Evolutionary conservation across 495 filamentous ascomycete species (phyloP).

Genomic region (Podospora fimiseda): DNA sequence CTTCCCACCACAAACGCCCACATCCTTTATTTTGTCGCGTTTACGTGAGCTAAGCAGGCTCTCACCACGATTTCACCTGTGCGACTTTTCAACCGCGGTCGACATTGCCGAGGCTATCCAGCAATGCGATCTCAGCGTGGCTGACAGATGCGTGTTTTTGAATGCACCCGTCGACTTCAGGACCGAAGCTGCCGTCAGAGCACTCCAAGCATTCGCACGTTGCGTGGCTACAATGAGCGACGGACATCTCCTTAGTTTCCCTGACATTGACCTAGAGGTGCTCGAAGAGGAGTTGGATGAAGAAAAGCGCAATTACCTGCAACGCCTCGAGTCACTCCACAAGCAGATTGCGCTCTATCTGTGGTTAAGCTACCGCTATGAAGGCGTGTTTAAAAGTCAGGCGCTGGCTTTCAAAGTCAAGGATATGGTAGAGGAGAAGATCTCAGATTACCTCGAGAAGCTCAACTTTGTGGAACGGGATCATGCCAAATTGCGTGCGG

Average conservation of each 20-base stretch:
- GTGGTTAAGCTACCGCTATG: slow-evolving; percentile 71
- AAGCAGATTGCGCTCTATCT: slow-evolving; percentile 76
- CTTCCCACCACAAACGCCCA: slow-evolving; percentile 68
- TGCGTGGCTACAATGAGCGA: slow-evolving; percentile 59
- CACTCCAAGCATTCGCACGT: slow-evolving; percentile 54
- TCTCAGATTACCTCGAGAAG: slow-evolving; percentile 56
- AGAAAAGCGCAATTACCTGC: slow-evolving; percentile 49
- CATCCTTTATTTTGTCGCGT: slow-evolving; percentile 68
- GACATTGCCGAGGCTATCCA: slow-evolving; percentile 65
- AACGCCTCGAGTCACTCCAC: slow-evolving; percentile 67
- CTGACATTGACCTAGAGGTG: slow-evolving; percentile 56
- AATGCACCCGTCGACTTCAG: slow-evolving; percentile 52
- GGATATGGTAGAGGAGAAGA: slow-evolving; percentile 66
- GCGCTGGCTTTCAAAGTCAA: slow-evolving; percentile 76
- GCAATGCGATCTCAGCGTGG: slow-evolving; percentile 53
- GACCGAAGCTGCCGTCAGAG: slow-evolving; percentile 28
- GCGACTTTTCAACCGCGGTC: slow-evolving; percentile 51
- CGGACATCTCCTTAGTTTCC: slow-evolving; percentile 61
- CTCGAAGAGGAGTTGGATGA: slow-evolving; percentile 43
- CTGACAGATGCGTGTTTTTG: slow-evolving; percentile 70
- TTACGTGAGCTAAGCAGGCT: slow-evolving; percentile 58
- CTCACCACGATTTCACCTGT: slow-evolving; percentile 66
- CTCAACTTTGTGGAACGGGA: slow-evolving; percentile 18
- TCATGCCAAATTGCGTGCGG: slow-evolving; percentile 11
- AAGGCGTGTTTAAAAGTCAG: slow-evolving; percentile 74